Evolutionary conservation across 352 stramenopile genomes (phyloP).

Genomic region (Globisporangium nagaii): DNA sequence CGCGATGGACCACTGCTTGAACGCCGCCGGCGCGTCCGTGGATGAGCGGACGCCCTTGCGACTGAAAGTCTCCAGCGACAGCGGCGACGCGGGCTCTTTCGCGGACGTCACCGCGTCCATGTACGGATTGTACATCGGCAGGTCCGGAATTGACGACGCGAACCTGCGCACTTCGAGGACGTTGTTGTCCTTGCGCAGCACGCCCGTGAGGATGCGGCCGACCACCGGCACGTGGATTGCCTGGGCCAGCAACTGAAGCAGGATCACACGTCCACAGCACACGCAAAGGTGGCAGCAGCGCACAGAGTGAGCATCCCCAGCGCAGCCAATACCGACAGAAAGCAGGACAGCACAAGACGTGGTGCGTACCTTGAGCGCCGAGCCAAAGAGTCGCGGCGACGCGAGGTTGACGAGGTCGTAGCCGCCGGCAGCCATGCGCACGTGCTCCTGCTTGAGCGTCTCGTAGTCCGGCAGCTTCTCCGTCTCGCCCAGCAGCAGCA

Average conservation of each 20-base stretch:
- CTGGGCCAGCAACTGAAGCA: slow-evolving; percentile 27
- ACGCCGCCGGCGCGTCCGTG: slow-evolving; percentile 15
- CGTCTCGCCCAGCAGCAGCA: slow-evolving; percentile 51
- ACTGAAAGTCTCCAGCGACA: slow-evolving; percentile 27
- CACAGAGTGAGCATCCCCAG: no score
- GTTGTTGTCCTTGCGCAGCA: slow-evolving; percentile 53
- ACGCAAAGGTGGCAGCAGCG: no score
- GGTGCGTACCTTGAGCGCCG: slow-evolving; percentile 31
- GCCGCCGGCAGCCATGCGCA: slow-evolving; percentile 14
- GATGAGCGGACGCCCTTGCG: slow-evolving; percentile 10
- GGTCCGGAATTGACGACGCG: slow-evolving; percentile 52
- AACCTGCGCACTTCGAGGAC: slow-evolving; percentile 57
- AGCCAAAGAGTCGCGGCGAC: slow-evolving; percentile 39
- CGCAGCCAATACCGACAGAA: neutral
- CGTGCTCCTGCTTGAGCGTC: slow-evolving; percentile 30
- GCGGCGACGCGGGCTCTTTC: slow-evolving; percentile 8
- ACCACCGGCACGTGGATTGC: slow-evolving; percentile 40
- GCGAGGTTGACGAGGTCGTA: slow-evolving; percentile 54
- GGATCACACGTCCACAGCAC: no score
- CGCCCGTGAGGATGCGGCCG: slow-evolving; percentile 37
- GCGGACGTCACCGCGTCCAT: slow-evolving; percentile 30
- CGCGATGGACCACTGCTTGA: slow-evolving; percentile 64
- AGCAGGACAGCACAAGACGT: no score
- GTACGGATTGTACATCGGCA: slow-evolving; percentile 83
- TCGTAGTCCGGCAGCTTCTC: slow-evolving; percentile 29